Evolutionary conservation across 2,329 filamentous ascomycete genomes (phyloP).

Genomic region (Aspergillus sp.): DNA sequence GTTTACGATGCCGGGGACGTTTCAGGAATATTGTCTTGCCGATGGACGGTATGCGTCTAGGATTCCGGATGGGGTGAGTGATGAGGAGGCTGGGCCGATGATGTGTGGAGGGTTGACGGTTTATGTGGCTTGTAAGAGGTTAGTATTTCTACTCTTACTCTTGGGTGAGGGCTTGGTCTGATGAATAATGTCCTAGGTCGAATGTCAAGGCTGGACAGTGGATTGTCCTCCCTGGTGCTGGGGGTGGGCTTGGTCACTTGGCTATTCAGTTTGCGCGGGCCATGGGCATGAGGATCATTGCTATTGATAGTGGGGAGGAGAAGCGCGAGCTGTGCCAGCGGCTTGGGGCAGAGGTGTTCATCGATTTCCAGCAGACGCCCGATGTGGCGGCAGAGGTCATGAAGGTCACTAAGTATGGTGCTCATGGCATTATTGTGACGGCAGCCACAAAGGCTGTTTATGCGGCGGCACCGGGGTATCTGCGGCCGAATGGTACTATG

Average conservation of each 20-base stretch:
- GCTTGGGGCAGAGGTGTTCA: constrained; percentile 70
- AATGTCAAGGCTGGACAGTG: constrained; percentile 36
- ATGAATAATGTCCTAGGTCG: constrained; percentile 18
- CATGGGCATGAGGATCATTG: constrained; percentile 80
- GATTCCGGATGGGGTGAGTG: constrained; percentile 22
- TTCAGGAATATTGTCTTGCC: constrained; percentile 23
- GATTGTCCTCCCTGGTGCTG: constrained; percentile 33
- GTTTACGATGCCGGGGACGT: constrained; percentile 22
- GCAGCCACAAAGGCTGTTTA: constrained; percentile 88
- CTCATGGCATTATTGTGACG: constrained; percentile 82
- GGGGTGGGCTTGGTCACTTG: constrained; percentile 69
- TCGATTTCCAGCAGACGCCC: constrained; percentile 75
- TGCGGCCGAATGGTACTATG: constrained; percentile 76
- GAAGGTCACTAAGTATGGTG: constrained; percentile 75
- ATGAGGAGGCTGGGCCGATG: constrained; percentile 23
- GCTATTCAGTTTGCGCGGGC: constrained; percentile 86
- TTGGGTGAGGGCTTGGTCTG: neutral
- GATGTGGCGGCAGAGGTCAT: constrained; percentile 83
- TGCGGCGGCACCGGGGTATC: constrained; percentile 86
- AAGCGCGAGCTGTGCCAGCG: constrained; percentile 67
- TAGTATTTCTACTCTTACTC: neutral
- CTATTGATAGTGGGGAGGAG: constrained; percentile 79
- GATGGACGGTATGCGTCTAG: constrained; percentile 19
- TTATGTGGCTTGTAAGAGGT: constrained; percentile 23
- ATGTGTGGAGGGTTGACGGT: constrained; percentile 27